Conservation (phyloP, 257 asterid species). For the Jasminum sambac region DNA sequence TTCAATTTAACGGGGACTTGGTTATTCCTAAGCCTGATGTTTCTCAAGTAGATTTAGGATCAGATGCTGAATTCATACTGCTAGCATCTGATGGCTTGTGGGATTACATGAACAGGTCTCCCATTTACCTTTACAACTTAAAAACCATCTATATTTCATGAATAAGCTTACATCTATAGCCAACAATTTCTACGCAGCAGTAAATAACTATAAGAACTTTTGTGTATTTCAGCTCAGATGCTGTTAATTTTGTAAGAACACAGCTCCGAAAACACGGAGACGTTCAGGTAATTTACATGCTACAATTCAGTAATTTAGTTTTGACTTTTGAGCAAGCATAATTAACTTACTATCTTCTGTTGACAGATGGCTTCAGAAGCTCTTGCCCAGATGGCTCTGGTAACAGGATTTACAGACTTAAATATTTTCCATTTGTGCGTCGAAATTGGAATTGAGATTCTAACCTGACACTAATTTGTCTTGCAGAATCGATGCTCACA, state of each 20-base stretch:
- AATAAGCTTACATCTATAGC: not conserved
- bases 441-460: not conserved
- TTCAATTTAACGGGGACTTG: slow-evolving; percentile 69
- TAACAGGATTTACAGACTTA: slow-evolving; percentile 29
- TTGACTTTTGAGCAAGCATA: not conserved
- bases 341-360: slow-evolving; percentile 21
- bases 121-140: not conserved
- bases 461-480: slow-evolving; percentile 15
- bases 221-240: slow-evolving; percentile 58
- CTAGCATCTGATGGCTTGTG: slow-evolving; percentile 97
- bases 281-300: slow-evolving; percentile 57
- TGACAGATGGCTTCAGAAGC: slow-evolving; percentile 86
- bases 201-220: not conserved
- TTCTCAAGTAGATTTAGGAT: slow-evolving; percentile 62
- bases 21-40: slow-evolving; percentile 81
- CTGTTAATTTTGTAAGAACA: slow-evolving; percentile 61
- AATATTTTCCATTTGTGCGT: not conserved
- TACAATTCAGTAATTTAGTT: not conserved
- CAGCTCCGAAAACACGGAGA: slow-evolving; percentile 82
- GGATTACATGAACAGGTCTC: slow-evolving; percentile 83
- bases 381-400: slow-evolving; percentile 83
- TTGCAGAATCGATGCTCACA: slow-evolving; percentile 72
- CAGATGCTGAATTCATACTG: slow-evolving; percentile 72
- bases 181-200: not conserved
- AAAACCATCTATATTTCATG: not conserved